These are phyloP conservation scores for Erodium moschatum DNA, from an alignment of 441 rosid species.

Conservation along the genomic window DNA sequence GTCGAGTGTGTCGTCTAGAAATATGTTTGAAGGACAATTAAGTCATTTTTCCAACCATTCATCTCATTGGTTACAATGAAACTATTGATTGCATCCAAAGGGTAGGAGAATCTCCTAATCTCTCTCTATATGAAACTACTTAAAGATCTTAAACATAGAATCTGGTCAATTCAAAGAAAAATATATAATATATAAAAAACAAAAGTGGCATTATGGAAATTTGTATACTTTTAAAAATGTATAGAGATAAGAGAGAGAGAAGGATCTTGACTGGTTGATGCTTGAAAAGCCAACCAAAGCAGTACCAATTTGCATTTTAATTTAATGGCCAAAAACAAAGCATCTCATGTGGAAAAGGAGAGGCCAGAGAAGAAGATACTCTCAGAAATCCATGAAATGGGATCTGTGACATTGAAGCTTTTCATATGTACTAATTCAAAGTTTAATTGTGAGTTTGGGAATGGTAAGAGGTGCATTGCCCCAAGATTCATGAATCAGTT, in stretches of 20 bases:
- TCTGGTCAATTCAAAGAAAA: conserved; percentile 27
- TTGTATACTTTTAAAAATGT: no score
- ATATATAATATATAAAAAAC: no score
- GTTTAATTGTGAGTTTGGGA: no score
- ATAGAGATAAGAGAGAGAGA: no score
- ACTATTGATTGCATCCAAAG: neutral
- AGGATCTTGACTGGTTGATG: conserved; percentile 19
- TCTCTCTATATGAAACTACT: conserved; percentile 19
- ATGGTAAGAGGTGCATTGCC: no score
- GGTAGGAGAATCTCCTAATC: conserved; percentile 16
- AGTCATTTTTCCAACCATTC: no score
- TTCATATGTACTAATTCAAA: no score
- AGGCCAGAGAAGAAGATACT: conserved; percentile 15
- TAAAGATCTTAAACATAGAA: conserved; percentile 18
- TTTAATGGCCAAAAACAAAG: conserved; percentile 11
- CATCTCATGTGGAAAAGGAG: conserved; percentile 20
- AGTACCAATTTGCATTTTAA: no score
- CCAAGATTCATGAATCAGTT: no score
- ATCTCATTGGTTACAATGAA: neutral
- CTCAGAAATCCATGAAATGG: conserved; percentile 33
- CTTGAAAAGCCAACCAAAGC: conserved; percentile 11
- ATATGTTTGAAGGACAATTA: no score
- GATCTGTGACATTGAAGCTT: conserved; percentile 13
- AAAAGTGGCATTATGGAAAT: no score
- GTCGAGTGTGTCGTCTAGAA: no score